Percentiles rank a stretch among this genome's conserved stretches.
Conservation (phyloP, 169 alveolate species). For the Perkinsus marinus region DNA sequence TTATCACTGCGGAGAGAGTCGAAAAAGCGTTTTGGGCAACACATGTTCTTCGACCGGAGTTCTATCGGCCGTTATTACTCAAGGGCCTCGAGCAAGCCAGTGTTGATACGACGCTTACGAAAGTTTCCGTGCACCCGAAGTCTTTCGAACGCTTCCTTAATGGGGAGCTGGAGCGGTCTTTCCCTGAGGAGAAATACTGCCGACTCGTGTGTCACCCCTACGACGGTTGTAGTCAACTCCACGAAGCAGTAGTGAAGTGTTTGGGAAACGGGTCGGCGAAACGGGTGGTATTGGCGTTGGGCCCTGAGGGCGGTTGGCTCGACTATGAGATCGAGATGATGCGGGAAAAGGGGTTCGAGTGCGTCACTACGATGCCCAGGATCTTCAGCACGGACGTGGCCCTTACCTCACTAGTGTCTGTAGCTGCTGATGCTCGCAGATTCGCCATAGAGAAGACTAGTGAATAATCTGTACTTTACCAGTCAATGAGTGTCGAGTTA, state of each 20-base stretch:
- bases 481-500: not conserved
- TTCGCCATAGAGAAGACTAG: not conserved
- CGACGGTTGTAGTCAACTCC: not conserved
- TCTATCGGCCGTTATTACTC: not conserved
- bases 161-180: not conserved
- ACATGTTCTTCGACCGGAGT: not conserved
- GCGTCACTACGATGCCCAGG: not conserved
- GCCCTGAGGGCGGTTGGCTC: not conserved
- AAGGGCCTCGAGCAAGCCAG: not conserved
- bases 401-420: not conserved
- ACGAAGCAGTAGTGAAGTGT: not conserved
- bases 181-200: not conserved
- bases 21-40: not conserved
- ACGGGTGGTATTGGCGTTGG: not conserved
- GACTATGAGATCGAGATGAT: not conserved
- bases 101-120: not conserved
- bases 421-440: not conserved
- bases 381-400: not conserved
- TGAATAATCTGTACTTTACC: not conserved
- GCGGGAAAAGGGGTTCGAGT: not conserved
- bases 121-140: not conserved
- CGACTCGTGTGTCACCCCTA: not conserved
- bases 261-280: not conserved
- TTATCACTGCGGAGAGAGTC: not conserved
- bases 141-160: not conserved